A percentile compares a stretch with the other conserved stretches of the same genome.
Evolutionary conservation across 768 basidiomycete genomes (phyloP).

Genomic region (Wakefieldia striispora): DNA sequence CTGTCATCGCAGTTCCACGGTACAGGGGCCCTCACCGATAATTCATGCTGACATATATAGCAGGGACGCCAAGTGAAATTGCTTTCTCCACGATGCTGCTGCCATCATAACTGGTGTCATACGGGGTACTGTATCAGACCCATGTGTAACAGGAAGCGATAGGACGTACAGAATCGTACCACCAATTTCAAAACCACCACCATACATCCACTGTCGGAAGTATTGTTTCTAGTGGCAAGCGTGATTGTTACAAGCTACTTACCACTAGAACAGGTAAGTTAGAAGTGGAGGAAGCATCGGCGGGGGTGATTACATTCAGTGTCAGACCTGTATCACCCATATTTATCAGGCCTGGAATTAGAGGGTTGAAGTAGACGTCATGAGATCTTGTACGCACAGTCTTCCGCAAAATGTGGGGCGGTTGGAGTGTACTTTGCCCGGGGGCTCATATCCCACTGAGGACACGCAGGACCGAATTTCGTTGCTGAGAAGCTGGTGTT

Average conservation of each 20-base stretch:
- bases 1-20: no score
- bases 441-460: not conserved
- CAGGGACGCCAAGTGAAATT: slow-evolving; percentile 30
- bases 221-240: no score
- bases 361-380: no score
- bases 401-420: slow-evolving; percentile 35
- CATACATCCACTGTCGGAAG: no score
- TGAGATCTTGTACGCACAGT: slow-evolving; percentile 46
- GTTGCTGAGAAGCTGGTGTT: no score
- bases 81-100: slow-evolving; percentile 32
- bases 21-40: slow-evolving; percentile 33
- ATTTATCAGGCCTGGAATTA: no score
- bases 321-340: slow-evolving; percentile 41
- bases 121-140: no score
- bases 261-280: slow-evolving; percentile 56
- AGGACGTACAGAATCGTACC: no score
- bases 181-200: no score
- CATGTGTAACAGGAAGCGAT: no score
- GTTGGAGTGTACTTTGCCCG: slow-evolving; percentile 9
- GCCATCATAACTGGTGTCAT: slow-evolving; percentile 5
- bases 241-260: not conserved
- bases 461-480: no score
- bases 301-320: slow-evolving; percentile 51
- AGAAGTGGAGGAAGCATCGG: slow-evolving; percentile 35
- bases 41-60: slow-evolving; percentile 39